Evolutionary conservation across 2,329 filamentous ascomycete genomes (phyloP), one percentile per base, ranked within the genome.

Genomic region (Exophiala oligosperma): DNA sequence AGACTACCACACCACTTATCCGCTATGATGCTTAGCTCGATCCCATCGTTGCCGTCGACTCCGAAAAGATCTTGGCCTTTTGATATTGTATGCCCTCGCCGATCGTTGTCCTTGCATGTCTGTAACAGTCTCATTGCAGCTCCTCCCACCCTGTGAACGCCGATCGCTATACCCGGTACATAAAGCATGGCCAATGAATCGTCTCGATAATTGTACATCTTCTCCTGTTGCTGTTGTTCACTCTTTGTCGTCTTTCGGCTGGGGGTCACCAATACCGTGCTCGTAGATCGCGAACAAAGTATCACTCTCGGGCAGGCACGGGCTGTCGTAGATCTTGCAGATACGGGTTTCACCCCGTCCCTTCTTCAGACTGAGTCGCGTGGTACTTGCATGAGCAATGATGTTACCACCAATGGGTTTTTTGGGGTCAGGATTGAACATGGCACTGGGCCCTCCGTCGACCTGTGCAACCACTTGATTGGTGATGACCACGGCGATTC

Each of bases 361-460:
- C 75, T 99, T 99, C 79, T 96, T 97, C 71, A 99, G 74, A 70
- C 92, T 97, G 68, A 99, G 83, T 70, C 94, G 84, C 1, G 94
- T 99, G 1, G 94, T 99, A 70, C 91, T 96, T 52, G 94, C 92
- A 73, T 99, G 94, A 2, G 95, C 94, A 72, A 99, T 97, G 66
- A 99, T 99, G 74, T 99, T 97, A 64, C 94, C 94, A 66, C 94
- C 94, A 72, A 99, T 97, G 0, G 94, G 94, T 75, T 99, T 99
- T 83, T 99, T 99, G 6, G 94, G 94, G 70, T 99, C 95, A 0
- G 95, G 94, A 67, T 99, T 99, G 80, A 96, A 99, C 94, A 99
- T 99, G 61, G 93, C 87, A 70, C 89, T 93, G 29, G 93, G 92
- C 2, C 94, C 94, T 63, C 94, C 94, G 71, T 99, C 94, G 7